phyloP scores from a whole-genome alignment of 495 filamentous ascomycete genomes.

The Antarctomyces pellizariae region DNA sequence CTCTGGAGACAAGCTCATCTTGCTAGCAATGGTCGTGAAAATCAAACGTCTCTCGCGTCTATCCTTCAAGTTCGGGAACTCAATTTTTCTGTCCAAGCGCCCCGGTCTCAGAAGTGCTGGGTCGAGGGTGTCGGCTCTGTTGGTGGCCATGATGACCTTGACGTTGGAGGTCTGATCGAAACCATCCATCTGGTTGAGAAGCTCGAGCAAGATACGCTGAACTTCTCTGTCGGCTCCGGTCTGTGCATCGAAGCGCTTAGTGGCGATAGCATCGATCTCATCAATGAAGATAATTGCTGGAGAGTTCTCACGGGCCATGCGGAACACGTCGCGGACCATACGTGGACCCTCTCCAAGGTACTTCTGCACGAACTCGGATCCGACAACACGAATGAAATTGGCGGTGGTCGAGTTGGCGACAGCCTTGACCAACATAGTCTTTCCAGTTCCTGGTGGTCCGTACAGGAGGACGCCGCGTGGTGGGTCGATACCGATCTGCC shows the following conservation, averaged over 20 bases:
- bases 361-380: conserved; percentile 96
- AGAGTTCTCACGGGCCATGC: conserved; percentile 96
- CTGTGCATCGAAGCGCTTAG: conserved; percentile 96
- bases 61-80: conserved; percentile 82
- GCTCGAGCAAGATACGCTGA: conserved; percentile 87
- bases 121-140: conserved; percentile 90
- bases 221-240: conserved; percentile 95
- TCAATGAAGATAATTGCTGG: conserved; percentile 99
- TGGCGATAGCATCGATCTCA: conserved; percentile 96
- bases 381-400: conserved; percentile 93
- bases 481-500: conserved; percentile 84
- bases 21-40: conserved; percentile 83
- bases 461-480: conserved; percentile 91
- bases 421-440: conserved; percentile 97
- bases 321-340: conserved; percentile 97
- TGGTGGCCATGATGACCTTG: conserved; percentile 99
- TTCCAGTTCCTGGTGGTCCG: conserved; percentile 88
- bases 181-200: conserved; percentile 98
- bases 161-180: conserved; percentile 98
- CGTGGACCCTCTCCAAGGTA: conserved; percentile 93
- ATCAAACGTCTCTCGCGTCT: conserved; percentile 85
- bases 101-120: conserved; percentile 84
- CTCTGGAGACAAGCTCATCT: conserved; percentile 91
- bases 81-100: conserved; percentile 92
- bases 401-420: conserved; percentile 96